Base-by-base conservation (phyloP, 2,329 filamentous ascomycete species). In the Ceratocystis destructans region DNA sequence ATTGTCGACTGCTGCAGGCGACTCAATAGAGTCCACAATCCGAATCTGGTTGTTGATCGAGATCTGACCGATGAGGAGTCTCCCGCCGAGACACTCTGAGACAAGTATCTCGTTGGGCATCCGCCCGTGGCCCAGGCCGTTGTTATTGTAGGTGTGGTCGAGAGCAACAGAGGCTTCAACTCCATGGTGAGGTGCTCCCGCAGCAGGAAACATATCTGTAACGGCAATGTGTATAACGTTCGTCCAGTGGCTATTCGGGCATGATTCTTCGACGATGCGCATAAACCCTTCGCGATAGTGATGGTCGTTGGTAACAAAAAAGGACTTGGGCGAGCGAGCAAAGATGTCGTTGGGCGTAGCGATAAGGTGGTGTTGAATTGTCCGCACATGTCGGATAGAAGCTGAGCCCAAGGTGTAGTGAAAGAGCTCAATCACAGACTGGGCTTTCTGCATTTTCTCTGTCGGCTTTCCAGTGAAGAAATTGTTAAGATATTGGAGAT, bases 281-380 rank as follows among this genome's bases (percentile, higher is more conserved):
- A 78, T 71, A 0, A 71, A 4, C 0, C 83, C 83, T 0, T 80
- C 76, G 0, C 75, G 77, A 71, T 85, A 78, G 69, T 74, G 73
- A 65, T 86, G 83, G 69, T 86, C 84, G 68, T 86, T 86, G 0
- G 83, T 85, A 5, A 85, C 79, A 62, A 82, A 81, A 71, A 86
- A 78, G 0, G 79, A 78, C 12, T 70, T 74, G 0, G 79, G 77
- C 0, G 75, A 79, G 3, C 73, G 70, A 1, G 79, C 81, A 5
- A 80, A 72, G 12, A 87, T 73, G 68, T 87, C 84, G 68, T 86
- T 86, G 0, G 84, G 83, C 0, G 82, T 85, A 8, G 71, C 72
- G 61, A 86, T 78, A 44, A 83, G 69, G 0, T 80, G 77, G 70
- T 86, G 77, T 48, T 73, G 74, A 44, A 86, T 75, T 0, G 82